Evolutionary conservation across 805 yeast genomes (phyloP), one percentile per base, ranked within the genome.

Genomic region (Wickerhamia fluorescens): DNA sequence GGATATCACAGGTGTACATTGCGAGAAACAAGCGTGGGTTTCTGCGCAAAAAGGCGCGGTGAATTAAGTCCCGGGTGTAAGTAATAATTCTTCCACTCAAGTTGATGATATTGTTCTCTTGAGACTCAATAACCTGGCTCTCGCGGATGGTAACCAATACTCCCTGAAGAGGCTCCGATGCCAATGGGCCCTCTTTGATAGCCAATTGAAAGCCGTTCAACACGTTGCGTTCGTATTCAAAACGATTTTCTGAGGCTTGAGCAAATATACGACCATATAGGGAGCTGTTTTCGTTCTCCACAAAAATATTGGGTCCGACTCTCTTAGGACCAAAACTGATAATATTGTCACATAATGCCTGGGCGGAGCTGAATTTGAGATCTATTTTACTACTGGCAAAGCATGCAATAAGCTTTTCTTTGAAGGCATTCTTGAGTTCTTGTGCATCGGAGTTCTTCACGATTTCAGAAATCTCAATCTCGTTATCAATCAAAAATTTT

Each of bases 21-120:
- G 98, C 98, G 45, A 94, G 69, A 75, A 82, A 78, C 27, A 92
- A 55, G 34, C 99, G 70, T 6, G 97, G 95, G 0, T 96, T 78
- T 79, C 92, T 81, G 35, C 75, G 78, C 20, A 84, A 51, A 47
- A 89, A 73, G 1, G 76, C 73, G 24, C 68, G 63, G 45, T 83
- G 84, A 23, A 92, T 79, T 2, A 74, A 58, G 37, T 84, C 88
- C 42, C 87, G 75, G 0, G 85, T 74, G 1, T 74, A 65, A 2
- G 87, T 73, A 26, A 87, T 77, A 16, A 86, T 56, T 43, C 92
- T 71, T 6, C 96, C 95, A 1, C 78, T 62, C 13, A 75, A 38
- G 31, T 78, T 71, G 18, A 68, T 56, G 17, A 65, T 56, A 25
- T 51, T 56, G 20, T 44, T 52, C 9, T 41, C 53, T 20, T 52